Evolutionary conservation across 2,329 filamentous ascomycete species (phyloP), one percentile per base, ranked within the genome.

Genomic region (Trichophyton simii): DNA sequence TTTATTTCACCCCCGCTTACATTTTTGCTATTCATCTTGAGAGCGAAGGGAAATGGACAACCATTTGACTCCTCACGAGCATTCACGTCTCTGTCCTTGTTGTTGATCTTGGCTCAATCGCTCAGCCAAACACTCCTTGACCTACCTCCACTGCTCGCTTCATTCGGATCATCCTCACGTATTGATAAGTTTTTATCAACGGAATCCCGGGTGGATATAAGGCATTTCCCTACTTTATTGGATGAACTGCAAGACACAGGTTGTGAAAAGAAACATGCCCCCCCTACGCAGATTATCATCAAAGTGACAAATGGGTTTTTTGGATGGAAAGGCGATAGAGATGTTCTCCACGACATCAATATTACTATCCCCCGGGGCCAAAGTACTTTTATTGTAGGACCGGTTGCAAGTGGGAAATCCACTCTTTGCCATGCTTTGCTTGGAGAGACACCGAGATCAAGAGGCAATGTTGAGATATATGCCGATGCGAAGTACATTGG

Each of bases 361-460:
- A 64, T 80, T 34, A 68, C 65, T 6, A 69, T 80, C 38, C 70
- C 75, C 18, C 72, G 72, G 22, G 72, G 73, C 36, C 76, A 74
- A 61, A 71, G 80, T 58, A 78, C 76, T 31, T 76, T 80, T 67
- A 66, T 81, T 9, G 72, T 80, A 61, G 79, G 79, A 13, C 78
- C 79, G 13, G 76, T 80, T 25, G 79, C 78, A 4, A 79, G 76
- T 62, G 80, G 80, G 2, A 82, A 82, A 63, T 80, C 79, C 20
- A 80, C 78, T 2, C 66, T 82, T 3, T 70, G 78, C 3, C 76
- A 77, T 61, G 71, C 72, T 22, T 65, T 80, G 15, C 71, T 79
- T 0, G 76, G 77, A n/a, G 78, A 80, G 61, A 70, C 75, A 0
- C 71, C 73, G 2, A 69, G 66, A 22, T 58, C 68, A 2, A 60